These are phyloP conservation scores for Oryza brachyantha DNA, from an alignment of 176 grass and related monocot species.

Conservation along the genomic window DNA sequence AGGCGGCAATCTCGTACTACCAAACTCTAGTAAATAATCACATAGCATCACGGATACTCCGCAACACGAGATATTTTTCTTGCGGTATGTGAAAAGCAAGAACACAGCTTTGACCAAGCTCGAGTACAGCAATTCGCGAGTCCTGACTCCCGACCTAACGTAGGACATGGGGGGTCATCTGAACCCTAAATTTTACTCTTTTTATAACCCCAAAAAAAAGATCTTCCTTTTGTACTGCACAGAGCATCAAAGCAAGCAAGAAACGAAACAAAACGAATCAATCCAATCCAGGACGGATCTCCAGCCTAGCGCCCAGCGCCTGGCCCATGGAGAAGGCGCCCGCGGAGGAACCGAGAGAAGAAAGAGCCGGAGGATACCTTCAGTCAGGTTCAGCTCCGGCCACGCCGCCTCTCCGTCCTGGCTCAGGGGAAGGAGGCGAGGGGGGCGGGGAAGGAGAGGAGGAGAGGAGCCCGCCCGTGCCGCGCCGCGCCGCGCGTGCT, in stretches of 20 bases:
- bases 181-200: neutral
- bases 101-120: neutral
- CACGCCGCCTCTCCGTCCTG: no score
- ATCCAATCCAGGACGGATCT: neutral
- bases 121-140: neutral
- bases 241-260: neutral
- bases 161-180: neutral
- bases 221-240: neutral
- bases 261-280: neutral
- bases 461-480: no score
- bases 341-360: neutral
- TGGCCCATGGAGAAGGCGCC: neutral
- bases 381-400: neutral
- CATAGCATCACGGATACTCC: constrained; percentile 2
- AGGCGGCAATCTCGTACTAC: neutral
- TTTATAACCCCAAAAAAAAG: neutral
- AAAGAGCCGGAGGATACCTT: neutral
- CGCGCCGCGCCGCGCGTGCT: no score
- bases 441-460: no score
- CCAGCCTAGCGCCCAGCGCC: neutral
- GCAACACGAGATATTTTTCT: neutral
- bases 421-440: no score
- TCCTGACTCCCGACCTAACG: no score
- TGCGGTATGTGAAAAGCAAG: neutral
- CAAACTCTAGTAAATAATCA: constrained; percentile 5